Conservation (phyloP, 257 asterid species). For the Leonotis leonurus region DNA sequence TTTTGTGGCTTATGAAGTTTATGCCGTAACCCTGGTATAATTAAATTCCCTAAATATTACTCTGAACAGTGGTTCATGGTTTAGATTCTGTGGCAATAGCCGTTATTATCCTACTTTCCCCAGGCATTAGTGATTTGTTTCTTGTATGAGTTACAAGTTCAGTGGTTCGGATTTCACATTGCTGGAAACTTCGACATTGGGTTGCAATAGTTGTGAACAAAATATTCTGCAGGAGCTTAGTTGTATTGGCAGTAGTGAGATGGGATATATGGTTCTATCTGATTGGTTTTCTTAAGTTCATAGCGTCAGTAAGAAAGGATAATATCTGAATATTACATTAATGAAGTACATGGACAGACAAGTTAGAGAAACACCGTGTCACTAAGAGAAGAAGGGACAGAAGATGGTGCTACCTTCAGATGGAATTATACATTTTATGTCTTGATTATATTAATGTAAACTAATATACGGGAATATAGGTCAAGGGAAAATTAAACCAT, state of each 20-base stretch:
- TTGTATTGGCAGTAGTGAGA: background rate
- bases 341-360: background rate
- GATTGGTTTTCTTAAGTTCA: background rate
- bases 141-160: background rate
- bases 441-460: background rate
- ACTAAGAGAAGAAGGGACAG: background rate
- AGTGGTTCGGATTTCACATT: background rate
- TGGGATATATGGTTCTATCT: background rate
- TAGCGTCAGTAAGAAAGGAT: background rate
- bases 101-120: background rate
- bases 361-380: background rate
- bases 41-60: background rate
- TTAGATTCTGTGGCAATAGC: background rate
- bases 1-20: background rate
- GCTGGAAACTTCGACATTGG: background rate
- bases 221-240: background rate
- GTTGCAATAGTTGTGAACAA: background rate
- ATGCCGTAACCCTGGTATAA: background rate
- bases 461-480: background rate
- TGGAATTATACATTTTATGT: background rate
- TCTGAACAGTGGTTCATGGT: background rate
- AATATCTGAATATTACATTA: background rate
- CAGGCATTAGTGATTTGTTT: background rate
- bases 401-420: background rate
- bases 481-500: background rate